A percentile compares a stretch with the other conserved stretches of the same genome.
These are phyloP conservation scores for Salvia sclarea DNA, from an alignment of 305 asterid genomes.

Conservation along the genomic window DNA sequence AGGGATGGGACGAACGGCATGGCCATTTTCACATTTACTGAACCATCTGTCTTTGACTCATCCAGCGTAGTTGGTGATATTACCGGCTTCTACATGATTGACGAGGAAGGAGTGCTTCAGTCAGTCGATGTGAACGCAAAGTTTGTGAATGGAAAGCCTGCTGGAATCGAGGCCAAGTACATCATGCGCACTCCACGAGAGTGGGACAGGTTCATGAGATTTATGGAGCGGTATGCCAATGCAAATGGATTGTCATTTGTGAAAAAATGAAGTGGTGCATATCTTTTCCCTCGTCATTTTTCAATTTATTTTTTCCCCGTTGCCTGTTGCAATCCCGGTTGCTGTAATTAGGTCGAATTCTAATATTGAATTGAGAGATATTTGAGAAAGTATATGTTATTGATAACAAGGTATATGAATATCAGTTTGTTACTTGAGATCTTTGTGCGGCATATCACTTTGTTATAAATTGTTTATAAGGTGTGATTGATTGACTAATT, in stretches of 20 bases:
- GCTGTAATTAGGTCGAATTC: constrained; percentile 34
- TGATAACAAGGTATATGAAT: constrained; percentile 23
- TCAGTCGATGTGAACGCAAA: constrained; percentile 83
- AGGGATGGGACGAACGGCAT: constrained; percentile 86
- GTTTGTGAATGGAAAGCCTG: constrained; percentile 90
- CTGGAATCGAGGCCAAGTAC: constrained; percentile 88
- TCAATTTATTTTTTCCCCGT: constrained; percentile 13
- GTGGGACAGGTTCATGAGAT: constrained; percentile 98
- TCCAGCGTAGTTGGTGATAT: constrained; percentile 87
- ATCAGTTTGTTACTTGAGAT: constrained; percentile 12
- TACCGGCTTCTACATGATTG: constrained; percentile 91
- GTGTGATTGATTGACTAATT: not conserved
- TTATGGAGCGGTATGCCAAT: constrained; percentile 88
- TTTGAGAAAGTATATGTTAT: constrained; percentile 25
- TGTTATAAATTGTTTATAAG: not conserved
- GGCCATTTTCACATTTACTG: constrained; percentile 78
- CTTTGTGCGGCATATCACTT: constrained; percentile 2
- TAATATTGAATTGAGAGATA: constrained; percentile 31
- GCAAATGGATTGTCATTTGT: constrained; percentile 75
- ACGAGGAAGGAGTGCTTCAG: constrained; percentile 82
- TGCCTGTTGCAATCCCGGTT: constrained; percentile 30
- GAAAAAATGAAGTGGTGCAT: constrained; percentile 54
- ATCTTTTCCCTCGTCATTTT: constrained; percentile 32
- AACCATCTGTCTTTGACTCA: constrained; percentile 90
- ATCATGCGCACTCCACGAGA: constrained; percentile 75